Conservation (phyloP, 106 monocot genomes). For the Dendrobium officinale region DNA sequence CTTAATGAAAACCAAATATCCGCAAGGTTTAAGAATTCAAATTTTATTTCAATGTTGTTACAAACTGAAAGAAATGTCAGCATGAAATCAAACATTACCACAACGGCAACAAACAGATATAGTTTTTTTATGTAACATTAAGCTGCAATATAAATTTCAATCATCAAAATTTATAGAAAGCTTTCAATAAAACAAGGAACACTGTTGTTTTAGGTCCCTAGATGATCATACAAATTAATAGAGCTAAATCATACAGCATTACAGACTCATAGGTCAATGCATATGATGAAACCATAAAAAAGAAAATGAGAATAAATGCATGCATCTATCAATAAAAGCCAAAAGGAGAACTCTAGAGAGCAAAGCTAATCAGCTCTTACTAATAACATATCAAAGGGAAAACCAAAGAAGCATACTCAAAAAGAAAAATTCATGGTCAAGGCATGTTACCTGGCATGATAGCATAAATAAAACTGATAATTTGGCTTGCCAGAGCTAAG, state of each 20-base stretch:
- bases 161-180: neutral
- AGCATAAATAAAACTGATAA: constrained; percentile 86
- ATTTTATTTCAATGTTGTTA: no score
- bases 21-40: no score
- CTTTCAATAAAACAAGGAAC: neutral
- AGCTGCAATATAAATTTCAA: neutral
- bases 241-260: neutral
- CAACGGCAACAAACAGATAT: neutral
- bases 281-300: neutral
- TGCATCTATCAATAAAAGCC: neutral
- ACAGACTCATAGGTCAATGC: neutral
- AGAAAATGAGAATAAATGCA: neutral
- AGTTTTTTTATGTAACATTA: neutral
- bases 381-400: neutral
- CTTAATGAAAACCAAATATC: no score
- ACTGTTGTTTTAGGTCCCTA: neutral
- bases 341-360: neutral
- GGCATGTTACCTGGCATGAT: constrained; percentile 74
- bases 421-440: neutral
- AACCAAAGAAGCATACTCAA: neutral
- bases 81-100: neutral
- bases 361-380: neutral
- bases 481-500: constrained; percentile 91
- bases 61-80: no score
- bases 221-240: neutral